phyloP scores from a whole-genome alignment of 306 rosid genomes.

The Inga laurina region DNA sequence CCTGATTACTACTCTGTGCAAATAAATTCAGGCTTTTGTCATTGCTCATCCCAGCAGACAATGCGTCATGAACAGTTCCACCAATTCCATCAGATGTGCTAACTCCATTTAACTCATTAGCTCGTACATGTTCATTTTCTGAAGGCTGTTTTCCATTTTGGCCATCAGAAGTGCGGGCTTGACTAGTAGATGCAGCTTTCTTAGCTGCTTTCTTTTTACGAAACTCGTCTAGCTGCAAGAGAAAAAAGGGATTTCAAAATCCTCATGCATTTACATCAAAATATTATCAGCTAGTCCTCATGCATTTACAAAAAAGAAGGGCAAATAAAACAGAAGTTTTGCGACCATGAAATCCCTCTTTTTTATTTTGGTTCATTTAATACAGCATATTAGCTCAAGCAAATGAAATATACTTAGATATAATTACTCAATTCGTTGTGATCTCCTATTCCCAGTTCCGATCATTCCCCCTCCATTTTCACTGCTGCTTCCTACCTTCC shows the following conservation, averaged over 20 bases:
- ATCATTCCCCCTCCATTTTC: constrained; percentile 8
- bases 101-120: constrained; percentile 59
- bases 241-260: constrained; percentile 21
- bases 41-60: constrained; percentile 40
- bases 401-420: constrained; percentile 4
- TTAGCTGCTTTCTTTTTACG: constrained; percentile 88
- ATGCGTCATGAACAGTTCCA: constrained; percentile 38
- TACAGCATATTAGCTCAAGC: neutral
- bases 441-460: neutral
- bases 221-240: constrained; percentile 88
- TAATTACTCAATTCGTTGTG: neutral
- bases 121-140: constrained; percentile 64
- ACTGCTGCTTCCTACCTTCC: neutral
- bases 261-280: neutral
- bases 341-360: neutral
- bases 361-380: neutral
- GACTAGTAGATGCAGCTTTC: constrained; percentile 57
- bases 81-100: constrained; percentile 64
- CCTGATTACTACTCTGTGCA: constrained; percentile 46
- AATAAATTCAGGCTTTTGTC: constrained; percentile 38
- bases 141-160: constrained; percentile 55
- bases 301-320: neutral
- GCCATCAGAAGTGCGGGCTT: constrained; percentile 47
- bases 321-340: neutral
- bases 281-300: neutral